Evolutionary conservation across 768 basidiomycete genomes (phyloP), one percentile per base, ranked within the genome.

Genomic region (Tylopilus vinaceipallidus): DNA sequence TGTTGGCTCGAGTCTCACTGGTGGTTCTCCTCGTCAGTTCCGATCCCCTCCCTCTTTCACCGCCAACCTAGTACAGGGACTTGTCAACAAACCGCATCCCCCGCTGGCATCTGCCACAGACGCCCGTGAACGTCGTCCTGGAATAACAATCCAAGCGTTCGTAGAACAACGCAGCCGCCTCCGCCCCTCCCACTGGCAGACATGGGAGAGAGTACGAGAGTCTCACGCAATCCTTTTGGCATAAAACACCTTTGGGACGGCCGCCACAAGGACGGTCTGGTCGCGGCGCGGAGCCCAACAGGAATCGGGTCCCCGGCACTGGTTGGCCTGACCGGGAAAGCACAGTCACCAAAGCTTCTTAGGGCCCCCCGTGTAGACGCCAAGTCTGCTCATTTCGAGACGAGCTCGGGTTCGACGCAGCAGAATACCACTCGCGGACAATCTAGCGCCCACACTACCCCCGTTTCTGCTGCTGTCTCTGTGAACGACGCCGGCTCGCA

Each of bases 21-120:
- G 23, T 17, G 4, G 45, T 3, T 45, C 59, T 23, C 23, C 53
- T 13, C 66, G 47, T 11, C 63, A 61, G 23, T 59, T 68, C n/a
- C n/a, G n/a, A 20, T 52, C 68, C 5, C 68, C 68, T 6, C 64
- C 68, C 0, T 68, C 66, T 2, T 68, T 68, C 6, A 62, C 66
- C 2, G 66, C 61, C 1, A 68, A 68, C 54, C 56, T 68, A 43
- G 65, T n/a, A n/a, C n/a, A 33, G 42, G 58, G 54, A 19, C 55
- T 61, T n/a, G 45, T 69, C 33, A 61, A 63, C 47, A 65, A 54
- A 39, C 63, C 53, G 14, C n/a, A 23, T 10, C 2, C 0, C 34
- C 0, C 59, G 45, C 11, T 12, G 56, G 32, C 16, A 22, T 13
- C 12, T 45, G 6, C 29, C 27, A 19, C 51, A 44, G 16, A 10